Evolutionary conservation across 768 basidiomycete species (phyloP), one percentile per base, ranked within the genome.

Genomic region (Hirschioporus abietinus): DNA sequence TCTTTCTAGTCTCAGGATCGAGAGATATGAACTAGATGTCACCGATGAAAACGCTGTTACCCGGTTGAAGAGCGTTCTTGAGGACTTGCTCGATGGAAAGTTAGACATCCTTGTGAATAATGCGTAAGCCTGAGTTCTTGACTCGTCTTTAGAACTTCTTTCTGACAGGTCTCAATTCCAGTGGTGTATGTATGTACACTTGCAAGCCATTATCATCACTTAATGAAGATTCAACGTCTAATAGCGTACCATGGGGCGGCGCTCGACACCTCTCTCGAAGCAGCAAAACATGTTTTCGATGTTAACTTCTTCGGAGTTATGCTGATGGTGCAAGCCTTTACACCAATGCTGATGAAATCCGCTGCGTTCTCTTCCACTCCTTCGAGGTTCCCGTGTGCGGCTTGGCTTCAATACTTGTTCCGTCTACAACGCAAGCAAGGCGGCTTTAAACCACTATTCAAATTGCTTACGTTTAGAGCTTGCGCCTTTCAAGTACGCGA

Each of bases 381-480:
- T 10, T 30, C 30, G 4, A 30, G 8, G 30, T 8, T 30, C 3
- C 42, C 42, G 12, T 15, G 3, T 61, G 4, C 25, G 10, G 1
- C 60, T 15, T 61, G 60, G 42, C 42, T 52, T 52, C 42, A 3
- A 12, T 15, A 52, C 42, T 52, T 71, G 74, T 12, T 70, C 70
- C 9, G 58, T 70, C 6, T 78, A 77, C 60, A 76, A 76, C 62
- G 68, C 73, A 1, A 72, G 70, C 58, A 79, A 78, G 60, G 78
- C 77, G n/a, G 78, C 78, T 1, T 67, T 79, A 1, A 71, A 72
- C 63, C 63, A 73, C 18, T 76, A 74, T 59, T 70, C 74, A 10
- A 70, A 79, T 67, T 77, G 74, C 7, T 67, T 79, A 12, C 71
- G 78, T 1, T 64, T 78, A 10, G 78, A 79, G 60, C 65, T 79